These are phyloP conservation scores for Coniochaeta hoffmannii DNA, from an alignment of 2,329 filamentous ascomycete genomes.

Conservation along the genomic window DNA sequence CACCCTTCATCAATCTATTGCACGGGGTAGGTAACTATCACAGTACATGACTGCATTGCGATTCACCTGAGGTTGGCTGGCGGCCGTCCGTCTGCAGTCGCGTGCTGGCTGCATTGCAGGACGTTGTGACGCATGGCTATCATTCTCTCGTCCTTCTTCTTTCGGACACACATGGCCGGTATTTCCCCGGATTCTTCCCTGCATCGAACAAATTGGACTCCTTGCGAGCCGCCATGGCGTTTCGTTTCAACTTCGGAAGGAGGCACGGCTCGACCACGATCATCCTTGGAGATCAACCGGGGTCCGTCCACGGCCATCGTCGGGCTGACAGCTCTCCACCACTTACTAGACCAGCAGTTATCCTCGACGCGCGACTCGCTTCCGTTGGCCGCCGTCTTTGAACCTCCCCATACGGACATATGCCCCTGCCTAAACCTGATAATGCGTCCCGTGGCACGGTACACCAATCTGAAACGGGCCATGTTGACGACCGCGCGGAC, in stretches of 20 bases:
- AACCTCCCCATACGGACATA: not conserved
- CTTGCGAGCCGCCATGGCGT: not conserved
- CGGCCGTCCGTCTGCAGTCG: not conserved
- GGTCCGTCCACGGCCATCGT: not conserved
- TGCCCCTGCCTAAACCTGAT: not conserved
- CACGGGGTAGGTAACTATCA: too few relatives aligned
- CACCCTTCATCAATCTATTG: not conserved
- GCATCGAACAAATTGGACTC: not conserved
- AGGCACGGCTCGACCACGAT: not conserved
- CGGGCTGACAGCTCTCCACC: not conserved
- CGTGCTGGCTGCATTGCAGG: not conserved
- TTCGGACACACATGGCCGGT: not conserved
- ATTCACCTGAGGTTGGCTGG: not conserved
- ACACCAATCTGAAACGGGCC: not conserved
- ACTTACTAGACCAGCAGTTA: too few relatives aligned
- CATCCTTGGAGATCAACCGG: not conserved
- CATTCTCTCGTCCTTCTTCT: not conserved
- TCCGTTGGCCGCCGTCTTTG: not conserved
- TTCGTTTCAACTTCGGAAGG: not conserved
- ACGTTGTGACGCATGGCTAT: not conserved
- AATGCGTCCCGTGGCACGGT: not conserved
- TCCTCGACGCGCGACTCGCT: not conserved
- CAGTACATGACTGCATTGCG: not conserved
- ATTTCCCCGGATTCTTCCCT: not conserved
- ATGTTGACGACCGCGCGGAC: not conserved